Evolutionary conservation across 1,139 yeast genomes (phyloP).

Genomic region (Diutina rugosa): DNA sequence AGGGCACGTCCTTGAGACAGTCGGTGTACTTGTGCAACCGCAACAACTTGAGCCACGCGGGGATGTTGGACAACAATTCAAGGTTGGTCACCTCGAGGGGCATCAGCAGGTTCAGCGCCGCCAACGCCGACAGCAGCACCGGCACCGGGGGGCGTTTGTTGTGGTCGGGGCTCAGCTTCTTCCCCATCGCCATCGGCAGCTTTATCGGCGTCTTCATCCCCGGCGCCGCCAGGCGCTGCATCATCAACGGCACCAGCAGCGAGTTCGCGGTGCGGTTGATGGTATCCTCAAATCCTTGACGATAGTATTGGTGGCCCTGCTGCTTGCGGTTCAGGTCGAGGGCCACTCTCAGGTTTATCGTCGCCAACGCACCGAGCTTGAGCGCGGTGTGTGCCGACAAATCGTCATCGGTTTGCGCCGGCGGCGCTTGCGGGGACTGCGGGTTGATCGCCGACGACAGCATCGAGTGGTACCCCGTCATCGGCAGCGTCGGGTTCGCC

Average conservation of each 20-base stretch:
- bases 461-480: constrained; percentile 9
- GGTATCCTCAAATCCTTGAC: constrained; percentile 18
- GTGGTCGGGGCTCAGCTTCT: constrained; percentile 3
- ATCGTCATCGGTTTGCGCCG: constrained; percentile 14
- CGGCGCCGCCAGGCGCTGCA: constrained; percentile 6
- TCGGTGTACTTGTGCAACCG: constrained; percentile 91
- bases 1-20: constrained; percentile 57
- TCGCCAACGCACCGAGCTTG: constrained; percentile 50
- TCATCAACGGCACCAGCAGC: constrained; percentile 22
- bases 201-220: constrained; percentile 4
- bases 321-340: constrained; percentile 40
- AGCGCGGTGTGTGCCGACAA: constrained; percentile 28
- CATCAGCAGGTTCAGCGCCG: constrained; percentile 15
- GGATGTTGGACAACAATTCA: constrained; percentile 61
- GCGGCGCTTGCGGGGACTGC: constrained; percentile 4
- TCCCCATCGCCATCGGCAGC: constrained; percentile 2
- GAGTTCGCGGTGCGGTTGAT: constrained; percentile 25
- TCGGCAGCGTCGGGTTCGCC: constrained; percentile 14
- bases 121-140: background rate
- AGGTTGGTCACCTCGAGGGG: constrained; percentile 55
- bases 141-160: constrained; percentile 6
- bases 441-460: constrained; percentile 8
- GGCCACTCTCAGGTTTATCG: constrained; percentile 49
- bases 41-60: constrained; percentile 83
- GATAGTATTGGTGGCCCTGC: constrained; percentile 5